phyloP scores from a whole-genome alignment of 805 yeast species.

The Candida wancherniae region DNA sequence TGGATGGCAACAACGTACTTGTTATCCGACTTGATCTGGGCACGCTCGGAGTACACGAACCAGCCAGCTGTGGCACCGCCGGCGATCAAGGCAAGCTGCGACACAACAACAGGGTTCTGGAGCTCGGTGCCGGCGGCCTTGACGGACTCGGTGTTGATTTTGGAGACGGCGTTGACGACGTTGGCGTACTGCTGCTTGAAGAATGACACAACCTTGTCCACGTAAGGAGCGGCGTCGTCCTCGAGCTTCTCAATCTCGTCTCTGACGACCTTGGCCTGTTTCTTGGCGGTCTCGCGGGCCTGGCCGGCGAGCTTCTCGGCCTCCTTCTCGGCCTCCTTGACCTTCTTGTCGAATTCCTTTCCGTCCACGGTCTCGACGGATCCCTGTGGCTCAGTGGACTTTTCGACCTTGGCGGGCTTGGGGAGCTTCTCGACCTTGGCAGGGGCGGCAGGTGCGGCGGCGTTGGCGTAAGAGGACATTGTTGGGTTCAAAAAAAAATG shows the following conservation, averaged over 20 bases:
- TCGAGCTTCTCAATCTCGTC: conserved; percentile 17
- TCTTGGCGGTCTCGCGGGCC: conserved; percentile 17
- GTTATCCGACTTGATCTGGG: conserved; percentile 38
- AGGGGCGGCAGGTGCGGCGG: conserved; percentile 38
- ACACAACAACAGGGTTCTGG: conserved; percentile 57
- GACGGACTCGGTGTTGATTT: conserved; percentile 12
- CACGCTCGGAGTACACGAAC: conserved; percentile 47
- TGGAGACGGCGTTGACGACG: conserved; percentile 13
- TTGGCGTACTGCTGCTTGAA: conserved; percentile 19
- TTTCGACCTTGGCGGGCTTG: conserved; percentile 22
- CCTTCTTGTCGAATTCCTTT: conserved; percentile 20
- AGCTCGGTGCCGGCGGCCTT: conserved; percentile 35
- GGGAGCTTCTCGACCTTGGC: conserved; percentile 27
- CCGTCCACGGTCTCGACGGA: conserved; percentile 20
- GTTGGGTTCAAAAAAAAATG: conserved; percentile 1
- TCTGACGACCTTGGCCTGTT: conserved; percentile 19
- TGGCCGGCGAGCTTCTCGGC: conserved; percentile 17
- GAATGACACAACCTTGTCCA: conserved; percentile 17
- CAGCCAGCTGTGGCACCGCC: conserved; percentile 47
- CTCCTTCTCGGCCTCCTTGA: conserved; percentile 24
- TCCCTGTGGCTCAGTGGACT: conserved; percentile 21
- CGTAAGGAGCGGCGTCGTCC: conserved; percentile 22
- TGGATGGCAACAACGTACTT: conserved; percentile 43
- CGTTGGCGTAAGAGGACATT: conserved; percentile 34
- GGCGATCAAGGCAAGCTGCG: conserved; percentile 47